Evolutionary conservation across 257 asterid genomes (phyloP).

Genomic region (Plectranthus barbatus): DNA sequence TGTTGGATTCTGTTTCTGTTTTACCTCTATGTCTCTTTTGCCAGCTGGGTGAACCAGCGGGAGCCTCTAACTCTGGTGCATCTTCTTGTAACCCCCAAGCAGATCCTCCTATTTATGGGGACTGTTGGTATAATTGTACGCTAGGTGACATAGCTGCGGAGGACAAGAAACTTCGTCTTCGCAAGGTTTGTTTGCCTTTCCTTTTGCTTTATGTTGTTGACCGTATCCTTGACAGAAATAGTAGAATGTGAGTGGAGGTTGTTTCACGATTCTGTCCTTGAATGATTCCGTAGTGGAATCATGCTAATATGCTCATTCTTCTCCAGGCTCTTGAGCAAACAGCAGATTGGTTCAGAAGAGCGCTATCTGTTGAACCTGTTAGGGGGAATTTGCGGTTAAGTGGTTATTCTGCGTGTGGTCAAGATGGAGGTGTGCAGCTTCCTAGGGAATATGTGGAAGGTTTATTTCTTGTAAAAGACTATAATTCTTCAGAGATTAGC

Average conservation of each 20-base stretch:
- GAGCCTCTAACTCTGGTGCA: slow-evolving; percentile 76
- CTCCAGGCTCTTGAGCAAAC: slow-evolving; percentile 93
- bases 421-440: slow-evolving; percentile 99
- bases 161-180: slow-evolving; percentile 93
- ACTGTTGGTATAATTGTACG: slow-evolving; percentile 98
- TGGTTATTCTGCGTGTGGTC: slow-evolving; percentile 99
- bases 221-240: neutral
- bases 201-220: neutral
- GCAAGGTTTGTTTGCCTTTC: slow-evolving; percentile 48
- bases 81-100: slow-evolving; percentile 93
- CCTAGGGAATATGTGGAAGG: slow-evolving; percentile 96
- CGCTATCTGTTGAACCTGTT: slow-evolving; percentile 93
- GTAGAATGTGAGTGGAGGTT: neutral
- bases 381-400: slow-evolving; percentile 91
- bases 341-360: slow-evolving; percentile 89
- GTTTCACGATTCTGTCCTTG: neutral
- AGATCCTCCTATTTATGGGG: slow-evolving; percentile 89
- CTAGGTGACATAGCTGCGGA: slow-evolving; percentile 83
- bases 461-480: slow-evolving; percentile 25
- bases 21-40: slow-evolving; percentile 17
- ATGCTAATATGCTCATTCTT: slow-evolving; percentile 10
- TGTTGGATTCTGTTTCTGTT: neutral
- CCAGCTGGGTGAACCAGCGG: slow-evolving; percentile 93
- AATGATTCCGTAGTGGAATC: neutral
- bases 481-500: slow-evolving; percentile 1